Conservation (phyloP, 352 stramenopile species). For the Phytophthora meadii region DNA sequence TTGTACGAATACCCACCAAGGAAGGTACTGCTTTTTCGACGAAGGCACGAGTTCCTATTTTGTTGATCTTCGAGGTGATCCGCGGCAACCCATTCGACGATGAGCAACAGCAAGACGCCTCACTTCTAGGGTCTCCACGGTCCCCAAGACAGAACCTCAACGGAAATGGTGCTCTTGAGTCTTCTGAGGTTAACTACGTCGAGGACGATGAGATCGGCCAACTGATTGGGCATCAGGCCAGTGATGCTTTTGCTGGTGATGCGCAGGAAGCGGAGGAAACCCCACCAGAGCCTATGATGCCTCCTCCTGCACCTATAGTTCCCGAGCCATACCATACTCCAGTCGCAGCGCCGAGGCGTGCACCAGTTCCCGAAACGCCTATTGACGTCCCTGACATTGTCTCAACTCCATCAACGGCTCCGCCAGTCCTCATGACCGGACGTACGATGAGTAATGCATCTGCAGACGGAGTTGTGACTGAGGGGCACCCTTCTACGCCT, state of each 20-base stretch:
- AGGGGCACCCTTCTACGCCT: constrained; percentile 28
- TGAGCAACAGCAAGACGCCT: constrained; percentile 47
- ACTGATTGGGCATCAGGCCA: constrained; percentile 72
- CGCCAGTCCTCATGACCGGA: constrained; percentile 31
- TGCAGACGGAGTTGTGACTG: constrained; percentile 1
- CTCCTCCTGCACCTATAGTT: constrained; percentile 5
- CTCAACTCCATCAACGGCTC: constrained; percentile 56
- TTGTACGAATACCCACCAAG: constrained; percentile 84
- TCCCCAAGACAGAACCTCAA: constrained; percentile 50
- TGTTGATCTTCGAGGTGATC: constrained; percentile 91
- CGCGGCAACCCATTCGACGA: constrained; percentile 72
- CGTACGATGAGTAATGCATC: constrained; percentile 18
- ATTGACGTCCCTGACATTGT: constrained; percentile 63
- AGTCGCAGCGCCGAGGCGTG: constrained; percentile 25
- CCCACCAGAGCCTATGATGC: constrained; percentile 14
- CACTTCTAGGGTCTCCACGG: constrained; percentile 51
- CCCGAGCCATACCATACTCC: constrained; percentile 28
- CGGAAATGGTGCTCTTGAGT: constrained; percentile 49
- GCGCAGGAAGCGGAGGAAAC: constrained; percentile 42
- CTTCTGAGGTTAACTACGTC: constrained; percentile 68
- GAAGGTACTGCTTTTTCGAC: constrained; percentile 90
- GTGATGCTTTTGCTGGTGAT: constrained; percentile 57
- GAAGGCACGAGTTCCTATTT: constrained; percentile 85
- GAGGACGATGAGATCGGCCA: constrained; percentile 84
- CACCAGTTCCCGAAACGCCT: constrained; percentile 67